Evolutionary conservation across 306 rosid genomes (phyloP).

Genomic region (Ziziphus jujuba): DNA sequence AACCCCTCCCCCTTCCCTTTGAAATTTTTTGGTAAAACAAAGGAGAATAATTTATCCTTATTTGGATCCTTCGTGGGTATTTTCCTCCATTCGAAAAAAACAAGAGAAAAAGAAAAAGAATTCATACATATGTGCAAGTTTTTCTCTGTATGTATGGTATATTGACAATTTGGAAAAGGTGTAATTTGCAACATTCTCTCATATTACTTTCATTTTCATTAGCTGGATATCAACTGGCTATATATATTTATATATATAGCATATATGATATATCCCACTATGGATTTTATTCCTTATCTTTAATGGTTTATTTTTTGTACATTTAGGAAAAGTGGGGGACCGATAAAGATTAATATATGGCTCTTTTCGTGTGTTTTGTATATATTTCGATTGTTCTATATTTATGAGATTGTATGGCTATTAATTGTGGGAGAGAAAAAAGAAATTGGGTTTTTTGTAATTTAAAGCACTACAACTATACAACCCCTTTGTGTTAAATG

Average conservation of each 20-base stretch:
- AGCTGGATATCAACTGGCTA: slow-evolving; percentile 4
- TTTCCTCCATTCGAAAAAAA: too few species aligned
- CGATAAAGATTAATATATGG: slow-evolving; percentile 8
- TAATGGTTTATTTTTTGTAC: neutral
- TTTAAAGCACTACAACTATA: too few species aligned
- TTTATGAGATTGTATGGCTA: slow-evolving; percentile 3
- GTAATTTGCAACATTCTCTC: too few species aligned
- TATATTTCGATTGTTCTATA: neutral
- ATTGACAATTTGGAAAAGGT: too few species aligned
- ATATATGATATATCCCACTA: neutral
- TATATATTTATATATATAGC: neutral
- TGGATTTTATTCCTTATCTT: slow-evolving; percentile 12
- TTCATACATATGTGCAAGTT: too few species aligned
- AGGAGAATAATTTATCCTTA: neutral
- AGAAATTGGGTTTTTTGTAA: too few species aligned
- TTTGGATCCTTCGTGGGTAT: too few species aligned
- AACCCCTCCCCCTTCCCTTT: neutral
- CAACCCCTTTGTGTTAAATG: too few species aligned
- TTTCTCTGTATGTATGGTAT: too few species aligned
- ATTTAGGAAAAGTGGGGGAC: slow-evolving; percentile 15
- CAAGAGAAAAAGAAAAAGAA: too few species aligned
- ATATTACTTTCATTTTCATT: neutral
- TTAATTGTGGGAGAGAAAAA: too few species aligned
- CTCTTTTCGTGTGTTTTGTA: neutral
- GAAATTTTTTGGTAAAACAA: neutral